Base-by-base conservation (phyloP, 2,329 filamentous ascomycete species). In the Trichoderma cornu-damae region DNA sequence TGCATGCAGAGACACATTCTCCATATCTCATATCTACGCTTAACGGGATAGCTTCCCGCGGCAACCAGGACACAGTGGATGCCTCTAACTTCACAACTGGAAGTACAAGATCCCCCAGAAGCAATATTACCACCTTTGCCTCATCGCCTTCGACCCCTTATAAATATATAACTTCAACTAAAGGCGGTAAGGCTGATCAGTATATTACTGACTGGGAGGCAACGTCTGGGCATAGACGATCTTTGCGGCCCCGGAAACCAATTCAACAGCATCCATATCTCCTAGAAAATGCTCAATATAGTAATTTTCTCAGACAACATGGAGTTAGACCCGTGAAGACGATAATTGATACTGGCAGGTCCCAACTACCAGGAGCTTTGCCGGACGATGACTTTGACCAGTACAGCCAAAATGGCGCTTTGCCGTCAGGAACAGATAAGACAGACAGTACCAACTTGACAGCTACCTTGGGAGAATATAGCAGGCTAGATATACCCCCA, bases 221-320 rank as follows among this genome's bases (percentile, higher is more conserved):
- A 16, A 60, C 59, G 30, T 64, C 72, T 26, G 70, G 69, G 11
- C 68, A 73, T 44, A 73, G 76, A 60, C 75, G 81, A 32, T 81
- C 78, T 3, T 69, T 85, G n/a, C 75, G 82, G 6, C 80, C 80
- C 1, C 76, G 82, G 18, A 85, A 84, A 60, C 81, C 81, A 1
- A 84, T 84, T 6, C 82, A 85, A 64, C 74, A 84, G 63, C 80
- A 83, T 43, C 82, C 82, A 3, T 85, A 84, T 61, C 68, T 79
- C 5, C 69, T 84, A 3, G 82, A 85, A 61, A 79, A 76, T 64
- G 80, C 75, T 0, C 75, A 78, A 26, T 84, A 83, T 65, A 78
- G 76, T 55, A 79, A 70, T 3, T 68, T 75, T 18, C 76, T 83
- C 62, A 80, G 78, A 63, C 75, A 76, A 3, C 80, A 81, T 57